phyloP scores from a whole-genome alignment of 176 grass and related monocot genomes.

The Cocos nucifera region DNA sequence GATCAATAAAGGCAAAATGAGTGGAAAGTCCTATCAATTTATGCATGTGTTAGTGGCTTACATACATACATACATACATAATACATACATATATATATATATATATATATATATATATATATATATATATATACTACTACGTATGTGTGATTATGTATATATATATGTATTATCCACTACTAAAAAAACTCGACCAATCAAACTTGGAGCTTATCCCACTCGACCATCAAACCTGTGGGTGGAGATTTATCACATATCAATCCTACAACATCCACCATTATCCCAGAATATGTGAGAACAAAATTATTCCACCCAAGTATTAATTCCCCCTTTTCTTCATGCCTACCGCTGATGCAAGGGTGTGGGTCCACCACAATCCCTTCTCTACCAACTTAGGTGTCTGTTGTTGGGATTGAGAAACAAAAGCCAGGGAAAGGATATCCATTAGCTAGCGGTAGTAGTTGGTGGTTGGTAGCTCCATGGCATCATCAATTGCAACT shows the following conservation, averaged over 20 bases:
- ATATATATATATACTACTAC: no score
- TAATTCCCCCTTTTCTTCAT: constrained; percentile 5
- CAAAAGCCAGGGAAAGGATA: constrained; percentile 7
- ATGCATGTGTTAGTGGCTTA: no score
- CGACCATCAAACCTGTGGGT: constrained; percentile 29
- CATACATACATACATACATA: no score
- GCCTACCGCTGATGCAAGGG: constrained; percentile 12
- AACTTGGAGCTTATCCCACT: constrained; percentile 9
- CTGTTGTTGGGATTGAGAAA: neutral
- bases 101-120: no score
- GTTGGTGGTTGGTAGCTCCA: constrained; percentile 57
- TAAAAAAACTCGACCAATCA: constrained; percentile 15
- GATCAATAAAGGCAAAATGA: no score
- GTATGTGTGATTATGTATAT: no score
- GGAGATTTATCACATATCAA: constrained; percentile 10
- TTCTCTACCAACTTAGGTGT: neutral
- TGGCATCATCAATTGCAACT: constrained; percentile 28
- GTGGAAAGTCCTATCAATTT: no score
- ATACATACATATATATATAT: no score
- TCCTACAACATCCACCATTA: constrained; percentile 14
- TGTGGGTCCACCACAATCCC: neutral
- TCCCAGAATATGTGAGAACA: constrained; percentile 8
- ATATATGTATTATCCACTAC: no score
- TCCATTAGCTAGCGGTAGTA: constrained; percentile 30
- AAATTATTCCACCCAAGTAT: constrained; percentile 29